A percentile compares a stretch with the other conserved stretches of the same genome.
Evolutionary conservation across 345 rosid species (phyloP).

Genomic region (Camelina neglecta): DNA sequence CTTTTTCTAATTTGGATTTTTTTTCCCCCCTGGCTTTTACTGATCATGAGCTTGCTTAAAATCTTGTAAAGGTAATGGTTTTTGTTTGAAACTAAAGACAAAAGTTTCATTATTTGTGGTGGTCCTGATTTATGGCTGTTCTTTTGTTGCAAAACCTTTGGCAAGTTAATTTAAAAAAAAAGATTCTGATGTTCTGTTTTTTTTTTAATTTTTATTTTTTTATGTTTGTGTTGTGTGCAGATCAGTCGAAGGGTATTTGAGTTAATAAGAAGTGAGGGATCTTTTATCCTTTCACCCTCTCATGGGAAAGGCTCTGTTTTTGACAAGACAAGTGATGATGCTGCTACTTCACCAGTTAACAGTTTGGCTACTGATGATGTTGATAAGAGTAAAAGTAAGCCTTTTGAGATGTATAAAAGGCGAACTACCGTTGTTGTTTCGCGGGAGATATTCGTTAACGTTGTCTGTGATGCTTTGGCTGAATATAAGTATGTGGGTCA

Average conservation of each 20-base stretch:
- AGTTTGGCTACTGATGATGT: slow-evolving; percentile 40
- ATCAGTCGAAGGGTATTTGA: slow-evolving; percentile 87
- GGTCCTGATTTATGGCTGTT: neutral
- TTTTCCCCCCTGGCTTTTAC: neutral
- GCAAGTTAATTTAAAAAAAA: neutral
- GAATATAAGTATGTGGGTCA: slow-evolving; percentile 96
- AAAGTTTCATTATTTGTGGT: neutral
- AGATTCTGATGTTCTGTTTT: slow-evolving; percentile 2
- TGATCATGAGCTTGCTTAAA: neutral
- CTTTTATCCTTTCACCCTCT: slow-evolving; percentile 44
- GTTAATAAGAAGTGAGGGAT: slow-evolving; percentile 62
- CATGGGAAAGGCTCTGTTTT: slow-evolving; percentile 51
- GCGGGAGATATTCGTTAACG: slow-evolving; percentile 69
- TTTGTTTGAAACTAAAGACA: neutral
- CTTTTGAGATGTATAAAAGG: slow-evolving; percentile 85
- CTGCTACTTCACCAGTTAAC: slow-evolving; percentile 33
- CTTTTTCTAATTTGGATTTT: neutral
- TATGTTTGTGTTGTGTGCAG: slow-evolving; percentile 49
- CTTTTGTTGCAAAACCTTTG: neutral
- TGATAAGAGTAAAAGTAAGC: slow-evolving; percentile 53
- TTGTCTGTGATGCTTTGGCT: slow-evolving; percentile 83
- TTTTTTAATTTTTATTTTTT: neutral
- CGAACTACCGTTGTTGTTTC: slow-evolving; percentile 77
- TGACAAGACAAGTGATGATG: slow-evolving; percentile 46
- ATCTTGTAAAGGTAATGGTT: neutral